These are phyloP conservation scores for Cymbidium sinense DNA, from an alignment of 106 monocot genomes.

Conservation along the genomic window DNA sequence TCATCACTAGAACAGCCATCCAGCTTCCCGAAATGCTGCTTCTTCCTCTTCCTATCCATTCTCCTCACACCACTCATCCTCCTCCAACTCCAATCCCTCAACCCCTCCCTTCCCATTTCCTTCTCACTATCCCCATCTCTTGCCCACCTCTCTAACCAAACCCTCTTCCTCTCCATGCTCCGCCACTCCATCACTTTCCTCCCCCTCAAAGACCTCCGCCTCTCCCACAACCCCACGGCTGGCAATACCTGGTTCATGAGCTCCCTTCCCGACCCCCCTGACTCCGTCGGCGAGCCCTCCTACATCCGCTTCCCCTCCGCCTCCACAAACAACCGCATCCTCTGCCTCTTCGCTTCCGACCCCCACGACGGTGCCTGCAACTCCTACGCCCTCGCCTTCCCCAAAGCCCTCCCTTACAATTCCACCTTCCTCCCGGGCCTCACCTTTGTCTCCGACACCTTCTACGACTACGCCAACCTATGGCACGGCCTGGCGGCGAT, in stretches of 20 bases:
- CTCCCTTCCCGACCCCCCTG: constrained; percentile 13
- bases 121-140: not conserved
- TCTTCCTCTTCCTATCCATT: not conserved
- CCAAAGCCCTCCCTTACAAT: constrained; percentile 11
- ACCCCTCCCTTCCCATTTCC: not conserved
- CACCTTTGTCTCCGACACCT: constrained; percentile 36
- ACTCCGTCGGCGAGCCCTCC: constrained; percentile 4
- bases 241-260: constrained; percentile 30
- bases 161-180: not conserved
- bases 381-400: constrained; percentile 9
- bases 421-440: constrained; percentile 17
- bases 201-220: constrained; percentile 36
- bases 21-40: not conserved
- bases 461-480: constrained; percentile 40
- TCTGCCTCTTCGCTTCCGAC: constrained; percentile 11
- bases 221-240: constrained; percentile 10
- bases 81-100: not conserved
- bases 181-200: constrained; percentile 18
- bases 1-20: not conserved
- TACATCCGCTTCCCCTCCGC: constrained; percentile 13
- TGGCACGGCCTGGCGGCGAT: constrained; percentile 37
- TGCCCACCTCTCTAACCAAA: not conserved
- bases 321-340: not conserved
- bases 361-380: constrained; percentile 10
- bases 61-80: not conserved